Evolutionary conservation across 108 stramenopile species (phyloP), one percentile per base, ranked within the genome.

Genomic region (Nitzschia sp.): DNA sequence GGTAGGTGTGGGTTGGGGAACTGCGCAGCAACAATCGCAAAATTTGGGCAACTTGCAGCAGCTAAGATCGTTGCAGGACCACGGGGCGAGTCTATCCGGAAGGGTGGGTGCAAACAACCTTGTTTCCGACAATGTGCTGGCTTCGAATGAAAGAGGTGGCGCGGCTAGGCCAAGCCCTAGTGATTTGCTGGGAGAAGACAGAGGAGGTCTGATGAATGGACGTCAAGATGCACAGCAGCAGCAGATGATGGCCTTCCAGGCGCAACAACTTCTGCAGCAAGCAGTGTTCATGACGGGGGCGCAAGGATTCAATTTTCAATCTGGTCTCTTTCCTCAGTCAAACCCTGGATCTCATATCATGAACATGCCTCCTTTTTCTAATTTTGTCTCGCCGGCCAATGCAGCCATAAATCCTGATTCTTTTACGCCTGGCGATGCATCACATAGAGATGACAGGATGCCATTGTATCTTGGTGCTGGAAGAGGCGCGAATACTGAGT

Each of bases 211-310:
- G 13, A 41, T 41, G 38, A 41, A 41, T 13, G 38, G 38, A 9
- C 38, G 13, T 13, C 38, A 41, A 13, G 9, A 41, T 6, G 38
- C 38, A 13, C 48, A 11, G 27, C 55, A 56, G 30, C 55, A 56
- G 5, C 55, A 56, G 17, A 22, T 56, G 25, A 5, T 56, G 27
- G 23, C 55, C 5, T 30, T 56, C 8, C 55, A 56, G 17, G 30
- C 55, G 3, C 55, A 56, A 27, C 48, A 50, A 21, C 19, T 50
- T 50, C 19, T 50, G 17, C 48, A 50, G 21, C 48, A 50, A 50
- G 16, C 48, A n/a, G 8, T n/a, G 4, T 16, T 50, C 48, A 50
- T 21, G 19, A 50, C 19, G 48, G 4, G 4, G 16, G 8, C 48
- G 5, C 13, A 6, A 6, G 48, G 48, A 4, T 19, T 21, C 48